These are phyloP conservation scores for Phytopythium mirpurense DNA, from an alignment of 352 stramenopile genomes.

Conservation along the genomic window DNA sequence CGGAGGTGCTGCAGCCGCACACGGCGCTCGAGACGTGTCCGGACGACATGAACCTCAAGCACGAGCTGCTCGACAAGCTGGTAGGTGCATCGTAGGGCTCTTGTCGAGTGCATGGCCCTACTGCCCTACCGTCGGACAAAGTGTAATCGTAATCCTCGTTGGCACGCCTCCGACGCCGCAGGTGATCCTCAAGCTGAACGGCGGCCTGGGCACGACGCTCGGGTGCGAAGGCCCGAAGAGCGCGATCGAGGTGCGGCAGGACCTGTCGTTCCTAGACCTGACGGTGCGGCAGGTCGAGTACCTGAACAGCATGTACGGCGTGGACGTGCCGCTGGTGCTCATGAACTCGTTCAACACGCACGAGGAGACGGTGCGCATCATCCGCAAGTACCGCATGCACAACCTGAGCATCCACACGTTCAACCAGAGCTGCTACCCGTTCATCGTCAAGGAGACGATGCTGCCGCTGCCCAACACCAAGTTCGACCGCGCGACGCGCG, in stretches of 20 bases:
- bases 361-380: slow-evolving; percentile 97
- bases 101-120: too few relatives aligned
- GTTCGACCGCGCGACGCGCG: slow-evolving; percentile 70
- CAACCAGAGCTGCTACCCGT: slow-evolving; percentile 91
- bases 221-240: slow-evolving; percentile 93
- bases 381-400: slow-evolving; percentile 96
- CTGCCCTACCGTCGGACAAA: too few relatives aligned
- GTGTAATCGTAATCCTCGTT: too few relatives aligned
- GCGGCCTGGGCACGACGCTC: slow-evolving; percentile 98
- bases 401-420: slow-evolving; percentile 95
- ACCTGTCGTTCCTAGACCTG: slow-evolving; percentile 97
- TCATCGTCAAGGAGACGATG: slow-evolving; percentile 89
- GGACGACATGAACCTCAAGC: slow-evolving; percentile 89
- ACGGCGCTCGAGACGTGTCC: slow-evolving; percentile 83
- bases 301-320: slow-evolving; percentile 88
- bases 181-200: slow-evolving; percentile 98
- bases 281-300: slow-evolving; percentile 98
- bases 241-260: slow-evolving; percentile 91
- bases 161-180: too few relatives aligned
- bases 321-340: slow-evolving; percentile 98
- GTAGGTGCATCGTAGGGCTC: slow-evolving; percentile 23
- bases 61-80: slow-evolving; percentile 94
- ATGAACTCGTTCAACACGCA: slow-evolving; percentile 99
- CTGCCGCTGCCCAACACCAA: slow-evolving; percentile 83
- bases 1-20: slow-evolving; percentile 64